Percentiles rank a stretch among this genome's conserved stretches.
Evolutionary conservation across 805 yeast genomes (phyloP).

Genomic region (Starmerella powellii): DNA sequence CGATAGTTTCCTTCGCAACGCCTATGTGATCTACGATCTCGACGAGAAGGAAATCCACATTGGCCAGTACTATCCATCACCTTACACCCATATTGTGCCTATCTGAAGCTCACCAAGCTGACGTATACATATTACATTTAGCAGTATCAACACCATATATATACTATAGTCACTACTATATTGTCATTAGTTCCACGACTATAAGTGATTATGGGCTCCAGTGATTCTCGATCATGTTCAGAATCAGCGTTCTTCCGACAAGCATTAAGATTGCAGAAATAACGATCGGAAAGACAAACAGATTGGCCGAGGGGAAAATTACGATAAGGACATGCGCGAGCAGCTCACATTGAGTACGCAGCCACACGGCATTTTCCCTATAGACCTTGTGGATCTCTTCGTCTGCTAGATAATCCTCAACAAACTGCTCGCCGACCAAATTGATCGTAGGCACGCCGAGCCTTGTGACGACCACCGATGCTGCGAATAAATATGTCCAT

Average conservation of each 20-base stretch:
- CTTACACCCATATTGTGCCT: constrained; percentile 12
- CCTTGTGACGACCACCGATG: constrained; percentile 15
- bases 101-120: constrained; percentile 6
- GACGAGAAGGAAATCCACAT: constrained; percentile 41
- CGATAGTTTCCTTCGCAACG: constrained; percentile 43
- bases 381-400: constrained; percentile 18
- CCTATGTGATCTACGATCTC: constrained; percentile 48
- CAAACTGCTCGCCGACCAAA: constrained; percentile 10
- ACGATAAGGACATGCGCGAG: constrained; percentile 12
- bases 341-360: constrained; percentile 13
- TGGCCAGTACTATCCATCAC: constrained; percentile 25
- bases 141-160: not conserved
- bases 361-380: constrained; percentile 12
- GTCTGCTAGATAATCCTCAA: constrained; percentile 17
- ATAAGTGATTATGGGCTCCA: too few relatives aligned
- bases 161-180: not conserved
- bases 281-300: constrained; percentile 14
- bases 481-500: constrained; percentile 9
- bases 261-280: constrained; percentile 12
- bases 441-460: constrained; percentile 18
- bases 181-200: too few relatives aligned
- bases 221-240: constrained; percentile 1
- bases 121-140: not conserved
- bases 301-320: constrained; percentile 11
- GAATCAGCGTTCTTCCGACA: constrained; percentile 10